Conservation (phyloP, 192 early-diverging fungal genomes). For the Coemansia sp. region DNA sequence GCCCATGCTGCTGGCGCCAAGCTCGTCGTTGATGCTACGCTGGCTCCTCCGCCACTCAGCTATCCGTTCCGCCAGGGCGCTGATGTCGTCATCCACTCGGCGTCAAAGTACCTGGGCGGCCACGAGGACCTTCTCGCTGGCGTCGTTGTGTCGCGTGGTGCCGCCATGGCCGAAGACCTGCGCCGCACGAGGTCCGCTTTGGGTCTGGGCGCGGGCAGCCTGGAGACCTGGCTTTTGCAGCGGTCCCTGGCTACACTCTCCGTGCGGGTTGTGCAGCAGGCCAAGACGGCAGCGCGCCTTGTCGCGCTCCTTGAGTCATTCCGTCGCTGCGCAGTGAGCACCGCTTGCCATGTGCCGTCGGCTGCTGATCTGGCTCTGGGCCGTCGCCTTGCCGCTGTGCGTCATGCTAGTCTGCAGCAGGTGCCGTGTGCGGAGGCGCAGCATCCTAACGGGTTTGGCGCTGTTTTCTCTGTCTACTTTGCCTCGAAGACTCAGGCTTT, state of each 20-base stretch:
- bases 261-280: constrained; percentile 68
- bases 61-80: constrained; percentile 64
- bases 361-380: constrained; percentile 26
- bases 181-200: constrained; percentile 52
- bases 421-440: constrained; percentile 34
- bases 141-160: constrained; percentile 58
- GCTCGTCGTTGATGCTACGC: constrained; percentile 68
- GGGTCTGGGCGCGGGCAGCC: constrained; percentile 64
- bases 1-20: constrained; percentile 57
- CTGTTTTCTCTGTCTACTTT: constrained; percentile 57
- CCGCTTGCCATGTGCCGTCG: constrained; percentile 36
- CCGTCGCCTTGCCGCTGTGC: constrained; percentile 24
- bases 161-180: constrained; percentile 44
- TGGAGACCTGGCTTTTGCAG: constrained; percentile 70
- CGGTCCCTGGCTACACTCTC: constrained; percentile 63
- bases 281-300: constrained; percentile 56
- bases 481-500: constrained; percentile 52
- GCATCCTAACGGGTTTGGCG: constrained; percentile 43
- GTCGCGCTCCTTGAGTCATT: constrained; percentile 57
- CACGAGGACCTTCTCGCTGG: constrained; percentile 74
- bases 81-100: constrained; percentile 69
- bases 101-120: constrained; percentile 75
- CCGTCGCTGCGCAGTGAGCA: constrained; percentile 47
- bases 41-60: constrained; percentile 73
- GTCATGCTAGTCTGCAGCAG: constrained; percentile 44